Conservation (phyloP, 1,284 basidiomycete genomes). For the Vanrija sp. region DNA sequence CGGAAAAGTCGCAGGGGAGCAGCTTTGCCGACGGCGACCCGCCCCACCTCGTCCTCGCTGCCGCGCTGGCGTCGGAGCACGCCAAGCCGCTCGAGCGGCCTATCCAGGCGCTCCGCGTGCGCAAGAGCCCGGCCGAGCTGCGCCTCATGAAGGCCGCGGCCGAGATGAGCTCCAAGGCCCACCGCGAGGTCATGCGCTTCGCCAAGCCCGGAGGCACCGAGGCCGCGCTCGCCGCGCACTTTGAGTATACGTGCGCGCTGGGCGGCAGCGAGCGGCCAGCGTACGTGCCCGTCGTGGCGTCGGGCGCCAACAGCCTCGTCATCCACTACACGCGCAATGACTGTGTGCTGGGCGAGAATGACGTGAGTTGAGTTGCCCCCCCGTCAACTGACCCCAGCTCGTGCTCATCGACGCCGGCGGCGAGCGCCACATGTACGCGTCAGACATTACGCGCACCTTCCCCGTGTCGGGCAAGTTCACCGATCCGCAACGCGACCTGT, state of each 20-base stretch:
- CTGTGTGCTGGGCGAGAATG: slow-evolving; percentile 64
- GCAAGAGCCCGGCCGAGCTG: slow-evolving; percentile 50
- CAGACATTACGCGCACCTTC: slow-evolving; percentile 93
- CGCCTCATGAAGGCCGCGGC: slow-evolving; percentile 51
- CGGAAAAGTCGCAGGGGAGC: slow-evolving; percentile 10
- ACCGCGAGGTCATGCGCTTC: slow-evolving; percentile 65
- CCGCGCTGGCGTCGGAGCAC: slow-evolving; percentile 36
- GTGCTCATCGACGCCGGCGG: slow-evolving; percentile 86
- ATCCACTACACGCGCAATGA: slow-evolving; percentile 92
- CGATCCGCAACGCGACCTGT: slow-evolving; percentile 77
- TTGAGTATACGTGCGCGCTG: slow-evolving; percentile 77
- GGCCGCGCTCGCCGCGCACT: slow-evolving; percentile 72
- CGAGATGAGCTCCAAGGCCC: slow-evolving; percentile 48
- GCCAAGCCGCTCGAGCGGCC: slow-evolving; percentile 44
- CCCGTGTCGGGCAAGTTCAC: slow-evolving; percentile 79
- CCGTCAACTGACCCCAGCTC: slow-evolving; percentile 47
- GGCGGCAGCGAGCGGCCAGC: slow-evolving; percentile 77
- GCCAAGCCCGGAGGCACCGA: slow-evolving; percentile 68
- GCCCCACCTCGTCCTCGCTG: slow-evolving; percentile 45
- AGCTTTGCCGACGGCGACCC: slow-evolving; percentile 30
- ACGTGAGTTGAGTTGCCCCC: slow-evolving; percentile 46
- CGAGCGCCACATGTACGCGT: slow-evolving; percentile 87
- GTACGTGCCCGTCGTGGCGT: slow-evolving; percentile 88
- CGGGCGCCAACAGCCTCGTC: slow-evolving; percentile 73
- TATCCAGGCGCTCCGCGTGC: slow-evolving; percentile 47